phyloP scores from a whole-genome alignment of 345 rosid species.

The Eutrema japonicum region DNA sequence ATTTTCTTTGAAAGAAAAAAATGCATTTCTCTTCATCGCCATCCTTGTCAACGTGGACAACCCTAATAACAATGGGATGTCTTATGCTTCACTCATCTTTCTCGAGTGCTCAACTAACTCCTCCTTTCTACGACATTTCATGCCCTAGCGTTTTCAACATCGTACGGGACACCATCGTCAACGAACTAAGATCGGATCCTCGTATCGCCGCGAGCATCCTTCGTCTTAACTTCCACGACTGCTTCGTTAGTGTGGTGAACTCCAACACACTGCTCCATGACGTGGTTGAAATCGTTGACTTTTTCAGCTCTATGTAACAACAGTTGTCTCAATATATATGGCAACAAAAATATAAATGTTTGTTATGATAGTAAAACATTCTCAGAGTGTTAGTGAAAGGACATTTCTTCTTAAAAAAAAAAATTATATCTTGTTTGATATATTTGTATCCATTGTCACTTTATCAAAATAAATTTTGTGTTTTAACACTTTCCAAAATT shows the following conservation, averaged over 20 bases:
- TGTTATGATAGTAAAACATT: slow-evolving; percentile 9
- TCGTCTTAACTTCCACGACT: slow-evolving; percentile 69
- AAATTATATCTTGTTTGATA: too few species aligned
- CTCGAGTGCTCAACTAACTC: slow-evolving; percentile 41
- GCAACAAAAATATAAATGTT: background rate
- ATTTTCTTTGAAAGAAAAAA: background rate
- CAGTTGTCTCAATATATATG: slow-evolving; percentile 10
- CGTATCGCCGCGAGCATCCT: slow-evolving; percentile 64
- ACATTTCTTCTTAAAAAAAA: too few species aligned
- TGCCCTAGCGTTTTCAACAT: slow-evolving; percentile 57
- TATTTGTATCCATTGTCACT: too few species aligned
- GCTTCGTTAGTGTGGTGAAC: slow-evolving; percentile 52
- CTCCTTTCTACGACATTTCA: slow-evolving; percentile 50
- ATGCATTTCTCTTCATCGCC: background rate
- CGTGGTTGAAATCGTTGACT: slow-evolving; percentile 28
- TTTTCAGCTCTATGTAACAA: slow-evolving; percentile 28
- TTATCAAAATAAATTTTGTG: too few species aligned
- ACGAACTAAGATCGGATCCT: slow-evolving; percentile 48
- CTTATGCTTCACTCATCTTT: slow-evolving; percentile 20
- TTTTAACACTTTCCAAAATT: too few species aligned
- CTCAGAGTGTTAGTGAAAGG: background rate
- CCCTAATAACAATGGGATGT: slow-evolving; percentile 19
- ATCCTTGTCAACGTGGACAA: slow-evolving; percentile 17
- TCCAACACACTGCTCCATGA: slow-evolving; percentile 30
- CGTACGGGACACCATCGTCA: slow-evolving; percentile 47